Percentiles rank a stretch among this genome's conserved stretches.
These are phyloP conservation scores for Spirogloea muscicola DNA, from an alignment of 139 green algal genomes.

Conservation along the genomic window DNA sequence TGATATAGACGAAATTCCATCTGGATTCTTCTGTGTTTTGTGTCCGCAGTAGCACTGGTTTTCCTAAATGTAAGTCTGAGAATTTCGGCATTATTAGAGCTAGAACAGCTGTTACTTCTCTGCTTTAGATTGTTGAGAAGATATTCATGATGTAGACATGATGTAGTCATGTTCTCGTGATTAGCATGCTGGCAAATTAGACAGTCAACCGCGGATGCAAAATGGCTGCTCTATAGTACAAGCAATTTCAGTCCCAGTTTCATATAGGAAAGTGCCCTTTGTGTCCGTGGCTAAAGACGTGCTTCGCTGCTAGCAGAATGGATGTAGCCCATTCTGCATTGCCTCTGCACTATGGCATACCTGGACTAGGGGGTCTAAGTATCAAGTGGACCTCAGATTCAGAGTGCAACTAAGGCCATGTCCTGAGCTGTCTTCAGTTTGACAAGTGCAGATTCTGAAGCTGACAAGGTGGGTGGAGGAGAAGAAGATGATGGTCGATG, in stretches of 20 bases:
- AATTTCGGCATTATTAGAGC: no score
- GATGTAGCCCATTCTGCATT: no score
- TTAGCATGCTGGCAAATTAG: no score
- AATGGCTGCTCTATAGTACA: no score
- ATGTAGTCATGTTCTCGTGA: not conserved
- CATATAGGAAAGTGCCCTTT: no score
- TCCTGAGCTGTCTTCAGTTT: not conserved
- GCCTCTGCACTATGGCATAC: no score
- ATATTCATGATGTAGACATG: not conserved
- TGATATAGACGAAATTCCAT: no score
- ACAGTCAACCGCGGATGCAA: no score
- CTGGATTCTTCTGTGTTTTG: not conserved
- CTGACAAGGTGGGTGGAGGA: conserved; percentile 3
- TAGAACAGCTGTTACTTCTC: not conserved
- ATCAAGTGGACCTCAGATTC: not conserved
- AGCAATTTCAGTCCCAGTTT: no score
- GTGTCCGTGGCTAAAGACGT: not conserved
- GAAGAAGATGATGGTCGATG: not conserved
- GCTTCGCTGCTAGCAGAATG: no score
- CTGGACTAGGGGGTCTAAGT: not conserved
- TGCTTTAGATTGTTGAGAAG: not conserved
- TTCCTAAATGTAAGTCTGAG: no score
- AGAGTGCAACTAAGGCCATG: not conserved
- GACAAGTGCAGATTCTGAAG: not conserved
- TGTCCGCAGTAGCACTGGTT: not conserved